phyloP scores from a whole-genome alignment of 345 rosid species.

The Bretschneidera sinensis region DNA sequence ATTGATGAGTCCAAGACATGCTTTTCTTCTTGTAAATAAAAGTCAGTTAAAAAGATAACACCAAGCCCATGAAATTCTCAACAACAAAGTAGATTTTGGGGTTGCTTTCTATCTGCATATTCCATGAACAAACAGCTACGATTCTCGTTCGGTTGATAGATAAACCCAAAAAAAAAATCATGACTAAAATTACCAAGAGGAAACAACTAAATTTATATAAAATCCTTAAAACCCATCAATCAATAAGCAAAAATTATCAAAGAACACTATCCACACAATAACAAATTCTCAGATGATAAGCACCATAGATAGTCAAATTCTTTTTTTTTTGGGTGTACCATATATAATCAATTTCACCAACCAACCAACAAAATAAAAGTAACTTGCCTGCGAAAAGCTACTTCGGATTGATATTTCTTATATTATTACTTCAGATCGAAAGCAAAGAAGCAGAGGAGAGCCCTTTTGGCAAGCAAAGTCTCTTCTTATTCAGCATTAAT shows the following conservation, averaged over 20 bases:
- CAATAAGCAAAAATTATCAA: neutral
- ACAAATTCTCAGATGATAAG: neutral
- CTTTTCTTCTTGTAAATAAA: too few relatives aligned
- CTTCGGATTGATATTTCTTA: neutral
- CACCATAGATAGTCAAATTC: neutral
- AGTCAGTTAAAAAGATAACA: too few relatives aligned
- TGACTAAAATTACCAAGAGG: neutral
- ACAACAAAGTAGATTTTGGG: neutral
- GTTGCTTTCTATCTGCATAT: neutral
- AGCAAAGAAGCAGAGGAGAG: neutral
- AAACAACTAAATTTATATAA: constrained; percentile 1
- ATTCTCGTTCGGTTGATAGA: constrained; percentile 5
- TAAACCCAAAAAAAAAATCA: neutral
- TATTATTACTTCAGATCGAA: neutral
- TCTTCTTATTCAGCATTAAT: neutral
- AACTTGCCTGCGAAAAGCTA: constrained; percentile 9
- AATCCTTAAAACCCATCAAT: neutral
- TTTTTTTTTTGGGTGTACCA: too few relatives aligned
- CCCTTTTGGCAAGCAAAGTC: constrained; percentile 23
- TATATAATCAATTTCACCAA: neutral
- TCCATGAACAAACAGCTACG: neutral
- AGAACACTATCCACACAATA: neutral
- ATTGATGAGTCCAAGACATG: too few relatives aligned
- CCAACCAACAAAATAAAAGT: neutral
- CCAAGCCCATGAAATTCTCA: too few relatives aligned